Evolutionary conservation across 495 filamentous ascomycete genomes (phyloP).

Genomic region (Trichoderma virens): DNA sequence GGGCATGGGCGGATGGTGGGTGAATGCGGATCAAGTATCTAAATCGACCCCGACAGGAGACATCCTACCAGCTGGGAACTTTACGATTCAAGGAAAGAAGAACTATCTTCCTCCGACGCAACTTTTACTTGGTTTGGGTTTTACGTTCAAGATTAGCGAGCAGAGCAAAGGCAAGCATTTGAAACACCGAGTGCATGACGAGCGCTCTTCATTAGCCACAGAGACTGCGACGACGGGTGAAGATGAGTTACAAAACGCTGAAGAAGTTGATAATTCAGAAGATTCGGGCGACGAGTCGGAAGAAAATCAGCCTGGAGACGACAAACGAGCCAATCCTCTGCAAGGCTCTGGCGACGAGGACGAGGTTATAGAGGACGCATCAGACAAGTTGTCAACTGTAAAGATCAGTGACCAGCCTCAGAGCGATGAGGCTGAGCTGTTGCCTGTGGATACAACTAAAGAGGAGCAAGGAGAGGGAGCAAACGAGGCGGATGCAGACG

Average conservation of each 20-base stretch:
- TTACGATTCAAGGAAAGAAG: slow-evolving; percentile 75
- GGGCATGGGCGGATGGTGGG: slow-evolving; percentile 93
- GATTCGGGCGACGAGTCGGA: slow-evolving; percentile 27
- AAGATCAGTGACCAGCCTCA: slow-evolving; percentile 20
- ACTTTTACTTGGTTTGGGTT: slow-evolving; percentile 74
- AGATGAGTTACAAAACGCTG: not conserved
- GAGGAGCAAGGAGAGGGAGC: slow-evolving; percentile 5
- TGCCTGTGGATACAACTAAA: slow-evolving; percentile 8
- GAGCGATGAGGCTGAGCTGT: not conserved
- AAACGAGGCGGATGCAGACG: slow-evolving; percentile 16
- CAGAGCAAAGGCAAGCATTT: slow-evolving; percentile 75
- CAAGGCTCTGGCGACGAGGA: slow-evolving; percentile 23
- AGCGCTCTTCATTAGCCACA: slow-evolving; percentile 17
- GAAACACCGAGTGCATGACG: slow-evolving; percentile 56
- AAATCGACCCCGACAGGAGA: slow-evolving; percentile 76
- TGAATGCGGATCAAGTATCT: slow-evolving; percentile 74
- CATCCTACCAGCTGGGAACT: slow-evolving; percentile 65
- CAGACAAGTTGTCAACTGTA: slow-evolving; percentile 26
- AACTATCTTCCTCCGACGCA: slow-evolving; percentile 87
- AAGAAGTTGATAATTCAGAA: slow-evolving; percentile 25
- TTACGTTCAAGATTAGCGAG: slow-evolving; percentile 84
- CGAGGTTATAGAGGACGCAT: slow-evolving; percentile 20
- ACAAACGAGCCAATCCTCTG: slow-evolving; percentile 35
- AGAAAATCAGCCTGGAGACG: slow-evolving; percentile 24
- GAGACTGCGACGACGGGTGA: slow-evolving; percentile 12